These are phyloP conservation scores for Oryza meyeriana DNA, from an alignment of 176 grass and related monocot genomes.

Conservation along the genomic window DNA sequence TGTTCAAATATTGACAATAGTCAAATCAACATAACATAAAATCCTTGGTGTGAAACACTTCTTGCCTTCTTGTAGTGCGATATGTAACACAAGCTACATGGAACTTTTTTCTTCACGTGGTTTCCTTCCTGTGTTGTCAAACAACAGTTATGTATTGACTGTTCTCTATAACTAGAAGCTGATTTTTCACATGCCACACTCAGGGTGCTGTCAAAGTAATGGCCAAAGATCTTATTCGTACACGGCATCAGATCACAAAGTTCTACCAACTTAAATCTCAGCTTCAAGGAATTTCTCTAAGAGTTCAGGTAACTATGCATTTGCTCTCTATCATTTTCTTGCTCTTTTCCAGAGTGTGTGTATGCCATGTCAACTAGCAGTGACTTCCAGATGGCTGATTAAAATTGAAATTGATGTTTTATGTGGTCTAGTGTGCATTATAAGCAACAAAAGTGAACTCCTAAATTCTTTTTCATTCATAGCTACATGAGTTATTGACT, in stretches of 20 bases:
- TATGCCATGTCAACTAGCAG: not conserved
- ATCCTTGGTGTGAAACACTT: not conserved
- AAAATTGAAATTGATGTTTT: not conserved
- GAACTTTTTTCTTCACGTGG: not conserved
- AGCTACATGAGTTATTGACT: not conserved
- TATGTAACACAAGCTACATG: not conserved
- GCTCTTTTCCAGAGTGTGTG: not conserved
- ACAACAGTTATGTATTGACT: not conserved
- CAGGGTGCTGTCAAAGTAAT: slow-evolving; percentile 81
- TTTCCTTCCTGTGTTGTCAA: not conserved
- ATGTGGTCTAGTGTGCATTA: not conserved
- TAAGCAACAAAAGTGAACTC: not conserved
- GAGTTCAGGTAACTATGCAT: slow-evolving; percentile 59
- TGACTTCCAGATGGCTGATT: not conserved
- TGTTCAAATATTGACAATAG: not conserved
- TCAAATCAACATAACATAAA: not conserved
- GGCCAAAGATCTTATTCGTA: slow-evolving; percentile 79
- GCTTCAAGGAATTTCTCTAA: slow-evolving; percentile 71
- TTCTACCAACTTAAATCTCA: slow-evolving; percentile 83
- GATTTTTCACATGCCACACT: slow-evolving; percentile 5
- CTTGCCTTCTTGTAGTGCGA: not conserved
- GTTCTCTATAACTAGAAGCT: slow-evolving; percentile 1
- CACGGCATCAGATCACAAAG: slow-evolving; percentile 83
- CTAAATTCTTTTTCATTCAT: not conserved
- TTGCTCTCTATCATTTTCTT: not conserved